Evolutionary conservation across 306 rosid species (phyloP).

Genomic region (Neltuma alba): DNA sequence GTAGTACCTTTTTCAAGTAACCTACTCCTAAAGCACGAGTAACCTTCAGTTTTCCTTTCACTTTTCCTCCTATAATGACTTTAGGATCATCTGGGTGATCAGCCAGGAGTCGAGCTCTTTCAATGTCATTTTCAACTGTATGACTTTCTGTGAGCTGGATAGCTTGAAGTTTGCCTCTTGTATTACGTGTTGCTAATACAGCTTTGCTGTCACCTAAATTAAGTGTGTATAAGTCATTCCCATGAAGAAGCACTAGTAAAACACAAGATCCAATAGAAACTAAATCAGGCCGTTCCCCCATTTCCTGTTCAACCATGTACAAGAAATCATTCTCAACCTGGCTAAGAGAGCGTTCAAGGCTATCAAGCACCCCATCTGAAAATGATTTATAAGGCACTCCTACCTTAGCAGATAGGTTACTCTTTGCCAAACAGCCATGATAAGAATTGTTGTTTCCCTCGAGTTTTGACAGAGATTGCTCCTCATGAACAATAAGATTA

Average conservation of each 20-base stretch:
- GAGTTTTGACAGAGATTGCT: constrained; percentile 35
- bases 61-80: constrained; percentile 69
- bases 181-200: constrained; percentile 64
- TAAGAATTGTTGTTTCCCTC: constrained; percentile 26
- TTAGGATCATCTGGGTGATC: constrained; percentile 89
- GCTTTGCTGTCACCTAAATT: constrained; percentile 96
- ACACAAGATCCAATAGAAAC: constrained; percentile 97
- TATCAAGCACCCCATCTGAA: constrained; percentile 67
- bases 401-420: constrained; percentile 40
- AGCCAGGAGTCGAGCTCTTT: constrained; percentile 61
- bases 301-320: constrained; percentile 97
- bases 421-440: constrained; percentile 29
- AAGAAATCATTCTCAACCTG: constrained; percentile 92
- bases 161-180: constrained; percentile 58
- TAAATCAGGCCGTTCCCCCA: constrained; percentile 97
- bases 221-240: constrained; percentile 83
- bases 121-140: constrained; percentile 78
- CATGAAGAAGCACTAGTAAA: constrained; percentile 82
- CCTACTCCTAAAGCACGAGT: constrained; percentile 99
- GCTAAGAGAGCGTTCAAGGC: constrained; percentile 74
- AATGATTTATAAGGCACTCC: constrained; percentile 42
- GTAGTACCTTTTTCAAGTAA: constrained; percentile 86
- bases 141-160: constrained; percentile 90
- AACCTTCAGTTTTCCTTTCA: constrained; percentile 93
- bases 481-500: constrained; percentile 32